Conservation (phyloP, 2,329 filamentous ascomycete species). For the Pleoardoris graminearum region DNA sequence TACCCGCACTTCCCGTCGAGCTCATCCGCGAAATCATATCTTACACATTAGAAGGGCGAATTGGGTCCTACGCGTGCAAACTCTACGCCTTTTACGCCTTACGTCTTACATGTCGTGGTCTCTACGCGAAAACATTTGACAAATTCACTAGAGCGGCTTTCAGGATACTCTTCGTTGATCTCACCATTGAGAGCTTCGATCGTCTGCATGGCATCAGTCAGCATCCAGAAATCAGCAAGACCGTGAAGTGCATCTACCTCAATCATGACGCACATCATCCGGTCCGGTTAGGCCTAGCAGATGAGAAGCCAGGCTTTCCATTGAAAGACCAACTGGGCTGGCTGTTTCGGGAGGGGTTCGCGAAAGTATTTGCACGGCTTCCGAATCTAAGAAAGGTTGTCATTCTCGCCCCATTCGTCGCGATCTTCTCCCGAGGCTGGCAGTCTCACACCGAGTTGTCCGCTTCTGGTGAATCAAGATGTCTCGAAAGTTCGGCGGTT, state of each 20-base stretch:
- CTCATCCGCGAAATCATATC: background rate
- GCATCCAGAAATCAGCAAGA: conserved; percentile 4
- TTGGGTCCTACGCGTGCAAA: background rate
- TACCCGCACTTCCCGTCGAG: background rate
- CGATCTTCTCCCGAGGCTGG: background rate
- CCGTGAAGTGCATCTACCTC: conserved; percentile 3
- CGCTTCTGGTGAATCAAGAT: background rate
- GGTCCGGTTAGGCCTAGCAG: background rate
- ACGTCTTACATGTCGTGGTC: conserved; percentile 6
- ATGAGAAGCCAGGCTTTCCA: background rate
- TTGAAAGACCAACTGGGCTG: conserved; percentile 2
- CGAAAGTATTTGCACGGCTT: background rate
- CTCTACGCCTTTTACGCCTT: conserved; percentile 2
- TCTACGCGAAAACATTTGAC: conserved; percentile 3
- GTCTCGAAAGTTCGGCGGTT: background rate
- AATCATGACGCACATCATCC: background rate
- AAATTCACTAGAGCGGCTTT: conserved; percentile 9
- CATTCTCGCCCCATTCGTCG: conserved; percentile 6
- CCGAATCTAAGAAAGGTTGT: conserved; percentile 4
- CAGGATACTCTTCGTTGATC: conserved; percentile 9
- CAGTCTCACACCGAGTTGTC: background rate
- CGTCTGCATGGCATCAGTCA: conserved; percentile 8
- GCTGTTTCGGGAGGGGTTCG: background rate
- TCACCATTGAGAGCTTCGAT: conserved; percentile 3
- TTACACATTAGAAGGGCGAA: background rate